A percentile compares a stretch with the other conserved stretches of the same genome.
Conservation (phyloP, 345 rosid genomes). For the Hevea brasiliensis region DNA sequence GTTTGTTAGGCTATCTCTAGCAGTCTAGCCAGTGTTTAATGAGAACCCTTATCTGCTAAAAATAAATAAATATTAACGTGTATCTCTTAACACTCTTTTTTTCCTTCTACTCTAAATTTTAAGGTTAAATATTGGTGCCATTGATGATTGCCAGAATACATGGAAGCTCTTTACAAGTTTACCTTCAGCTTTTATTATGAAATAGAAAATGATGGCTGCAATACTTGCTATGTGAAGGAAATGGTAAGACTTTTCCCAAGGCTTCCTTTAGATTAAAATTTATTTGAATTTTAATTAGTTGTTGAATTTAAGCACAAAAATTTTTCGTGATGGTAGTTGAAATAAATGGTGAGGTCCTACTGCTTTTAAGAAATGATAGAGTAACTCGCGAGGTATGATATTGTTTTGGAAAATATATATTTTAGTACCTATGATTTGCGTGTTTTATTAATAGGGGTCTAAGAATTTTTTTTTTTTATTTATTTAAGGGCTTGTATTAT, state of each 20-base stretch:
- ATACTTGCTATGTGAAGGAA: not conserved
- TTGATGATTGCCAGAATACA: not conserved
- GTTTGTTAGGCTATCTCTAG: too few relatives aligned
- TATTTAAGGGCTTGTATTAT: too few relatives aligned
- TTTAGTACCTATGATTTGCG: too few relatives aligned
- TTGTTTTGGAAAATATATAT: too few relatives aligned
- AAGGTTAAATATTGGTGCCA: not conserved
- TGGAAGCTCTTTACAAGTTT: constrained; percentile 3
- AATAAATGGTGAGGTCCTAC: not conserved
- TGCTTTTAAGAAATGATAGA: not conserved
- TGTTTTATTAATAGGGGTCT: not conserved
- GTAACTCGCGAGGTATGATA: not conserved
- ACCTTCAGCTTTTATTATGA: not conserved
- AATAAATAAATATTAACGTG: too few relatives aligned
- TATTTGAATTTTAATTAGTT: too few relatives aligned
- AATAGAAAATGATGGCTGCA: not conserved
- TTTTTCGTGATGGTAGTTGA: constrained; percentile 4
- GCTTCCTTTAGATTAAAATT: too few relatives aligned
- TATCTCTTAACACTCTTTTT: too few relatives aligned
- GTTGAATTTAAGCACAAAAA: too few relatives aligned
- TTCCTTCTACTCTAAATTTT: not conserved
- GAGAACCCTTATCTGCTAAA: too few relatives aligned
- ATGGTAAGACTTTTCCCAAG: not conserved
- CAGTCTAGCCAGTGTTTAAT: too few relatives aligned
- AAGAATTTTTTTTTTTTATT: too few relatives aligned